Evolutionary conservation across 164 flowering plant species (phyloP), one percentile per base, ranked within the genome.

Genomic region (Piper longum): DNA sequence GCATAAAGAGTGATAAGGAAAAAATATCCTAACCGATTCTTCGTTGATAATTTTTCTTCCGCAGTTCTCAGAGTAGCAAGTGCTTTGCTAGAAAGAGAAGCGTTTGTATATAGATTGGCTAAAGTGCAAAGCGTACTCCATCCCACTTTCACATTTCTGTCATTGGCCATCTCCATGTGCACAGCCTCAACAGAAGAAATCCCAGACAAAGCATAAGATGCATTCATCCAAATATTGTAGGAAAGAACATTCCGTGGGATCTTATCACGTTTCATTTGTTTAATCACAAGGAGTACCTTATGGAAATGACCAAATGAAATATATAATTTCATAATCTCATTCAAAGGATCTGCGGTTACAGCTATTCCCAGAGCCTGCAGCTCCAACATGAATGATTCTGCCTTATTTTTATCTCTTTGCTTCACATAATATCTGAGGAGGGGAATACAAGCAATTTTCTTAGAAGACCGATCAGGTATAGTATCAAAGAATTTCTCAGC

Each of bases 151-250:
- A 82, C 78, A 54, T 64, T 71, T 66, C 70, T 62, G 67, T 81
- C 81, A 44, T 59, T 65, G 68, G 64, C 7, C 85, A 82, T 81
- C 74, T 80, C 84, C 64, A 68, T 62, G 64, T 72, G 79, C n/a
- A 77, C 81, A 70, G 41, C 62, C 66, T 77, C 85, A 16, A 69
- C 80, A 44, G 77, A 67, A 40, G 57, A 60, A 59, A 75, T 67
- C 48, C 79, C 84, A 60, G 69, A 71, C 4, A 76, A 5, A 55
- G 72, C 70, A 41, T 66, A 66, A 64, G 74, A 73, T 17, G 89
- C 82, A 66, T 60, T 69, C 80, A 82, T 80, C 86, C 87, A 86
- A n/a, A 86, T 75, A 66, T 82, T 82, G 74, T 81, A 84, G 56
- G 87, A 82, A n/a, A 82, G 79, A 66, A 80, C 77, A 78, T 76